Conservation (phyloP, 208 protist species). For the Leishmania gerbilli region DNA sequence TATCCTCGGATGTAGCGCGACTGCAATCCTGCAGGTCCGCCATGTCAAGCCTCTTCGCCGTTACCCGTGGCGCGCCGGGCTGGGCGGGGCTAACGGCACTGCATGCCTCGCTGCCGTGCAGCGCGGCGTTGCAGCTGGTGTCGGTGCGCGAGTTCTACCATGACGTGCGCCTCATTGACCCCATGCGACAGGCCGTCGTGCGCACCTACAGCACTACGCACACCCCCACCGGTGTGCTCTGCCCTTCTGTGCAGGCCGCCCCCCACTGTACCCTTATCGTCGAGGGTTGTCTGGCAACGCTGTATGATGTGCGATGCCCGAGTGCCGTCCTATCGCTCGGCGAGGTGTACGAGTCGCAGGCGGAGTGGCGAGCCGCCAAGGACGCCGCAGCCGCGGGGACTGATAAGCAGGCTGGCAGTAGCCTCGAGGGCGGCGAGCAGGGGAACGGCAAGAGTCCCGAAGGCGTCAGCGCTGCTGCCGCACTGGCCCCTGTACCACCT, state of each 20-base stretch:
- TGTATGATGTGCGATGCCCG: slow-evolving; percentile 73
- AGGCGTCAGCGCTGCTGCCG: background rate
- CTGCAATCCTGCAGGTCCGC: background rate
- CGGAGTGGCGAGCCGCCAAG: slow-evolving; percentile 15
- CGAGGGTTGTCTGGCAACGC: slow-evolving; percentile 69
- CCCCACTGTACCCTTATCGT: slow-evolving; percentile 50
- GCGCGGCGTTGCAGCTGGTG: slow-evolving; percentile 26
- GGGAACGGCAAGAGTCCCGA: background rate
- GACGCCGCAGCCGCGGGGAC: slow-evolving; percentile 5
- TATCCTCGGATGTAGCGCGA: slow-evolving; percentile 11
- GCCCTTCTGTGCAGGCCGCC: slow-evolving; percentile 24
- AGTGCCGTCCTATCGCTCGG: slow-evolving; percentile 48
- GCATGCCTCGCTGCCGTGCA: background rate
- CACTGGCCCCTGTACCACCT: slow-evolving; percentile 4
- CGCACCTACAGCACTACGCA: slow-evolving; percentile 71
- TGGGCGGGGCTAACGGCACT: slow-evolving; percentile 51
- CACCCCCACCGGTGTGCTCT: slow-evolving; percentile 55
- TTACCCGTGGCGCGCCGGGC: slow-evolving; percentile 37
- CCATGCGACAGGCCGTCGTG: slow-evolving; percentile 35
- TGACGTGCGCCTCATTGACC: slow-evolving; percentile 72
- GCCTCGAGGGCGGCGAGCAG: background rate
- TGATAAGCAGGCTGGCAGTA: background rate
- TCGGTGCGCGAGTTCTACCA: slow-evolving; percentile 65
- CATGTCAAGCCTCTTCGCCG: slow-evolving; percentile 21
- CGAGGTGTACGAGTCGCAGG: slow-evolving; percentile 14